These are phyloP conservation scores for Aschersonia sp. DNA, from an alignment of 2,329 filamentous ascomycete species.

Conservation along the genomic window DNA sequence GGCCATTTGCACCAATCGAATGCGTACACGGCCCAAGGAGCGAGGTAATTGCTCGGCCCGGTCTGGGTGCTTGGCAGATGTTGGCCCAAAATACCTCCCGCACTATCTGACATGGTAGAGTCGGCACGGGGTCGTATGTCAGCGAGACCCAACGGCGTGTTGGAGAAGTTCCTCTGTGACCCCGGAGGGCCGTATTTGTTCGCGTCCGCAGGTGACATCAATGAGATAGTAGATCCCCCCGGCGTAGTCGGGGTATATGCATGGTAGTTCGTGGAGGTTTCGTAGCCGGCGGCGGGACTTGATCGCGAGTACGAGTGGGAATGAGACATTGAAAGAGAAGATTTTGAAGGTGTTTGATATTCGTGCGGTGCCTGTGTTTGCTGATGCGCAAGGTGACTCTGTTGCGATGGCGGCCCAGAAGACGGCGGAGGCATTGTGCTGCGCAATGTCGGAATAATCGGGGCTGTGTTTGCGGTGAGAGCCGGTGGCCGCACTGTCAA, in stretches of 20 bases:
- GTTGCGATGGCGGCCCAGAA: constrained; percentile 19
- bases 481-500: constrained; percentile 18
- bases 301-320: constrained; percentile 72
- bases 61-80: constrained; percentile 51
- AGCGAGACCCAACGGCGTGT: constrained; percentile 79
- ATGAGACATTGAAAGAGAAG: constrained; percentile 52
- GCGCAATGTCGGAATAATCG: constrained; percentile 32
- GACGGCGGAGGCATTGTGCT: constrained; percentile 19
- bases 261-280: constrained; percentile 37
- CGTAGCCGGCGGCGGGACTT: constrained; percentile 55
- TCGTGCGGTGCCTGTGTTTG: constrained; percentile 32
- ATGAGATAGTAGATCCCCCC: constrained; percentile 45
- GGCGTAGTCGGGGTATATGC: constrained; percentile 52
- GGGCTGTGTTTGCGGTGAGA: constrained; percentile 28
- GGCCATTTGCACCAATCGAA: constrained; percentile 99
- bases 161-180: constrained; percentile 52
- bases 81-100: constrained; percentile 46
- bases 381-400: constrained; percentile 14
- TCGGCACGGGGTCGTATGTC: constrained; percentile 84
- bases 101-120: constrained; percentile 61
- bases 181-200: constrained; percentile 41
- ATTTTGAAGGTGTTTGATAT: constrained; percentile 50
- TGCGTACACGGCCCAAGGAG: constrained; percentile 90
- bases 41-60: constrained; percentile 81
- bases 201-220: constrained; percentile 40